Conservation (phyloP, 2,329 filamentous ascomycete species). For the Chrysoporthe deuterocubensis region DNA sequence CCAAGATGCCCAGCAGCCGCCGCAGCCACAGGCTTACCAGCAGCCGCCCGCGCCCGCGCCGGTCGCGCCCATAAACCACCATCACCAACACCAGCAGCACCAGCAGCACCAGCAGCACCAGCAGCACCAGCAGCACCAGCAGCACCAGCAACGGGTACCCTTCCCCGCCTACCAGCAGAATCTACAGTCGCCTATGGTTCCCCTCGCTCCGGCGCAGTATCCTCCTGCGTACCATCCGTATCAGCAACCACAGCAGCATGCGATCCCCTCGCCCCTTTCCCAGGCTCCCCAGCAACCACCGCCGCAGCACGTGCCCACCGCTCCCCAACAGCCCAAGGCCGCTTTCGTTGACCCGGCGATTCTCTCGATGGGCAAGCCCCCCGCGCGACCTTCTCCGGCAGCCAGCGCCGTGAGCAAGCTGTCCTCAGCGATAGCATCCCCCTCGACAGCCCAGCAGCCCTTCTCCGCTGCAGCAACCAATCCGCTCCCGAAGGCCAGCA, state of each 20-base stretch:
- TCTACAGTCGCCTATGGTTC: slow-evolving; percentile 12
- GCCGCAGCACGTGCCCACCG: slow-evolving; percentile 32
- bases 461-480: slow-evolving; percentile 17
- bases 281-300: neutral
- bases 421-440: slow-evolving; percentile 22
- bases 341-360: slow-evolving; percentile 83
- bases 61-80: slow-evolving; percentile 4
- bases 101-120: slow-evolving; percentile 23
- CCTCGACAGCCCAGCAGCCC: slow-evolving; percentile 32
- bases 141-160: slow-evolving; percentile 19
- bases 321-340: slow-evolving; percentile 38
- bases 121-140: slow-evolving; percentile 5
- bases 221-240: slow-evolving; percentile 4
- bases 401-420: slow-evolving; percentile 10
- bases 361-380: slow-evolving; percentile 64
- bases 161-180: slow-evolving; percentile 17
- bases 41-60: slow-evolving; percentile 19
- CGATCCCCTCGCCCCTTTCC: slow-evolving; percentile 4
- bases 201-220: slow-evolving; percentile 4
- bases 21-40: slow-evolving; percentile 12
- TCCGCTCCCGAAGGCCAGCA: slow-evolving; percentile 7
- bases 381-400: slow-evolving; percentile 35
- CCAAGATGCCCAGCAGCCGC: slow-evolving; percentile 7
- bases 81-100: slow-evolving; percentile 2
- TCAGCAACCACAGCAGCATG: slow-evolving; percentile 11